A percentile compares a stretch with the other conserved stretches of the same genome.
Evolutionary conservation across 163 green algal genomes (phyloP).

Genomic region (Smithsoniella earleae): DNA sequence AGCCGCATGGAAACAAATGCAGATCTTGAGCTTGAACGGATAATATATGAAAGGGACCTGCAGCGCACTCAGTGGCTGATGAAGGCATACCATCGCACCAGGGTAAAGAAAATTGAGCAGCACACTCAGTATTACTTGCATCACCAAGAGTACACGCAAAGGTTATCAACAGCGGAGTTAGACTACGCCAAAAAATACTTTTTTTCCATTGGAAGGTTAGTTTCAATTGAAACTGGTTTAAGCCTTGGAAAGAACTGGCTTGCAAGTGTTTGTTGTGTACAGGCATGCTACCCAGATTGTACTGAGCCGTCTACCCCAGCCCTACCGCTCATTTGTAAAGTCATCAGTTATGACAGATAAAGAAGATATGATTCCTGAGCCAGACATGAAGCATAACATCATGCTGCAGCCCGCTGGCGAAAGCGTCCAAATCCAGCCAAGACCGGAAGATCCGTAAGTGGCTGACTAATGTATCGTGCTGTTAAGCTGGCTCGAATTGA

Average conservation of each 20-base stretch:
- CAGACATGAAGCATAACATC: conserved; percentile 18
- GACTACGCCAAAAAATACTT: conserved; percentile 29
- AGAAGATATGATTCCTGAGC: conserved; percentile 20
- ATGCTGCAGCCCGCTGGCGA: background rate
- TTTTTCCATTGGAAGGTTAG: conserved; percentile 7
- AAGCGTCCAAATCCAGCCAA: background rate
- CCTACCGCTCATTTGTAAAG: conserved; percentile 11
- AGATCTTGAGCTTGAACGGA: conserved; percentile 25
- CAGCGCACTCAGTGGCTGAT: conserved; percentile 22
- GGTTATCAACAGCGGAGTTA: conserved; percentile 20
- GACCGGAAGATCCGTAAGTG: background rate
- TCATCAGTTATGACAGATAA: background rate
- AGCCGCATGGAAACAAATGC: conserved; percentile 9
- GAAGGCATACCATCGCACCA: conserved; percentile 26
- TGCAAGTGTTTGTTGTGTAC: background rate
- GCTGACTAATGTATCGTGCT: background rate
- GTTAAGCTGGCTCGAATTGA: conserved; percentile 3
- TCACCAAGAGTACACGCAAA: conserved; percentile 17
- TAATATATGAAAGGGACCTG: conserved; percentile 27
- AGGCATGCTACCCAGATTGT: conserved; percentile 21
- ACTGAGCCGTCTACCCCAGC: background rate
- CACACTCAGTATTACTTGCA: conserved; percentile 24
- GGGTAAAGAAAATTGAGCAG: conserved; percentile 18
- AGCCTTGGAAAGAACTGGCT: background rate
- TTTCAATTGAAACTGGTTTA: background rate